Evolutionary conservation across 768 basidiomycete genomes (phyloP), one percentile per base, ranked within the genome.

Genomic region (Lactarius akahatsu): DNA sequence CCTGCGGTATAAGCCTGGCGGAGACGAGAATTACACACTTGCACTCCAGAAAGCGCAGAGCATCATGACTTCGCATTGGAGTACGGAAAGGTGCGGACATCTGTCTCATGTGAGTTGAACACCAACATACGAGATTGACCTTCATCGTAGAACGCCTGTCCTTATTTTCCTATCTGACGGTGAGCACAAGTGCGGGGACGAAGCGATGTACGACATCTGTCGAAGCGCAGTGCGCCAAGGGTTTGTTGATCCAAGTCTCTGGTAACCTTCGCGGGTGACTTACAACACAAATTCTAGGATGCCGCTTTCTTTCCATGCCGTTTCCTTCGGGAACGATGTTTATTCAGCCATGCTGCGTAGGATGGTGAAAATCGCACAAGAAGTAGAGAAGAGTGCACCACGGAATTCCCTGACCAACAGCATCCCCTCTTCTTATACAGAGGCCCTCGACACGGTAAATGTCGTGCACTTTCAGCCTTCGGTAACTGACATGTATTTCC

Each of bases 291-390:
- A 55, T 4, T n/a, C 1, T 50, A 86, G 85, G 15, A 83, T 83
- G 76, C 74, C 84, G 1, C 74, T 85, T 1, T 84, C 85, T 0
- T 83, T 87, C 71, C 86, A 87, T 50, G 73, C 85, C 0, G 82
- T 87, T 15, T 79, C 83, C 0, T 86, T 87, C 36, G 85, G 85
- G 8, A 74, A 75, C 1, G 70, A 75, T 16, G 43, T 71, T 55
- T 10, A 71, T 69, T 71, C 70, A 54, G 30, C 32, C 28, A 36
- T 55, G 34, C 72, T 87, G 23, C 77, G 78, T 34, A 75, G 80
- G 18, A 87, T 87, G 86, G 78, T 80, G 1, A 72, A 80, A 7
- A 78, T 86, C 28, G 85, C 86, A 0, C 71, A 68, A 9, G 79
- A 83, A 60, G 77, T 80, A 3, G 80, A 85, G 67, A 80, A 75